phyloP scores from a whole-genome alignment of 2,329 filamentous ascomycete species.

The Aureobasidium musti region DNA sequence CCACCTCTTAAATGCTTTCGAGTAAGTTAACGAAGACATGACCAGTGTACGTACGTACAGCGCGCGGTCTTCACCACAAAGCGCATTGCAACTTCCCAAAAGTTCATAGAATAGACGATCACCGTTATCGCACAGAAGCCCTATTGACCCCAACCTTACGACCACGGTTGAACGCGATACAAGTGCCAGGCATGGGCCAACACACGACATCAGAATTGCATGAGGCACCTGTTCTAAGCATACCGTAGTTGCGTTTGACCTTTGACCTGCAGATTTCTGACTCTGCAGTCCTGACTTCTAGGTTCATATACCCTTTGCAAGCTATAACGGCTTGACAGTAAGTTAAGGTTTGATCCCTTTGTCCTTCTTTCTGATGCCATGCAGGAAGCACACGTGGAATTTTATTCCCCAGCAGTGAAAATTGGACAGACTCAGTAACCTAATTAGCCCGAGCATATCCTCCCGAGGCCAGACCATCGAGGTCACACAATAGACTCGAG shows the following conservation, averaged over 20 bases:
- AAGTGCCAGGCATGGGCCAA: background rate
- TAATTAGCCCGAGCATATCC: background rate
- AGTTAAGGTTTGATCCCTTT: constrained; percentile 6
- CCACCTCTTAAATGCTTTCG: too few relatives aligned
- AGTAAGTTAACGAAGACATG: background rate
- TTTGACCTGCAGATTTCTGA: constrained; percentile 1
- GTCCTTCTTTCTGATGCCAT: background rate
- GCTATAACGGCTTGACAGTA: background rate
- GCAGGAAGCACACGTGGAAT: background rate
- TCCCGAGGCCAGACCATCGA: background rate
- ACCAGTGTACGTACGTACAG: background rate
- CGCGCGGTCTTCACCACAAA: background rate
- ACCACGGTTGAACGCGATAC: background rate
- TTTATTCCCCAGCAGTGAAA: background rate
- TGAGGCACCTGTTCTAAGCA: background rate
- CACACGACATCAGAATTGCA: background rate
- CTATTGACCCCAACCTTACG: background rate
- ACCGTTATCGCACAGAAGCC: background rate
- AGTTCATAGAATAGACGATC: background rate
- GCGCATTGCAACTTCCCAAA: background rate
- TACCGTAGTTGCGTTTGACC: constrained; percentile 1
- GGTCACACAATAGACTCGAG: background rate
- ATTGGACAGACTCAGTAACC: background rate
- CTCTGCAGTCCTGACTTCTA: constrained; percentile 4
- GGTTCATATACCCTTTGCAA: background rate